Conservation (phyloP, 441 rosid species). For the Eruca vesicaria region DNA sequence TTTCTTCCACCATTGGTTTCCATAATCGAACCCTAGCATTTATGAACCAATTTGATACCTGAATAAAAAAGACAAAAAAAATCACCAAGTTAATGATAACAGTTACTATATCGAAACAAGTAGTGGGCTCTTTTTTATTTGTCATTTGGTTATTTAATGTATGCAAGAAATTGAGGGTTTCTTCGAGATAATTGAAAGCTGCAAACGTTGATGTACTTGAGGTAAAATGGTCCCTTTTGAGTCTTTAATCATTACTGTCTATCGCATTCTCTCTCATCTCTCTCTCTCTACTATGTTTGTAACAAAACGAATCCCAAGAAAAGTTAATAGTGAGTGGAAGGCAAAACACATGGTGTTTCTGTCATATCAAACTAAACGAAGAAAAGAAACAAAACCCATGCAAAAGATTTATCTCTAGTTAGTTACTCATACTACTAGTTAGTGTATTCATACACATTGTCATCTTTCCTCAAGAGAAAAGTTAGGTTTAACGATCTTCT, state of each 20-base stretch:
- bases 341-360: conserved; percentile 33
- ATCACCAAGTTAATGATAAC: not conserved
- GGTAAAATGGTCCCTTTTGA: conserved; percentile 27
- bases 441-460: not conserved
- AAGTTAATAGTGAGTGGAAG: conserved; percentile 30
- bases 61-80: not conserved
- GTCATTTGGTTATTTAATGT: conserved; percentile 23
- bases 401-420: conserved; percentile 11
- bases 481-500: not conserved
- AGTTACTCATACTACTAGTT: conserved; percentile 1
- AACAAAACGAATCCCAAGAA: conserved; percentile 37
- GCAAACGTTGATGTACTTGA: conserved; percentile 33
- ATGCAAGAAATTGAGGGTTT: conserved; percentile 30
- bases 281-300: not conserved
- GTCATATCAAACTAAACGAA: conserved; percentile 25
- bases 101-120: not conserved
- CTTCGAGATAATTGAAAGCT: conserved; percentile 26
- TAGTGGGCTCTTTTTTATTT: conserved; percentile 1
- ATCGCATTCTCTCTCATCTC: conserved; percentile 16
- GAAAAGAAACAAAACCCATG: conserved; percentile 31
- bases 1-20: conserved; percentile 99
- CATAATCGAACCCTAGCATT: conserved; percentile 97
- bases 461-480: not conserved
- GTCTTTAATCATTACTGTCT: conserved; percentile 31
- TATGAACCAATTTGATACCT: conserved; percentile 73